These are phyloP conservation scores for Heliocybe sulcata DNA, from an alignment of 1,284 basidiomycete genomes.

Conservation along the genomic window DNA sequence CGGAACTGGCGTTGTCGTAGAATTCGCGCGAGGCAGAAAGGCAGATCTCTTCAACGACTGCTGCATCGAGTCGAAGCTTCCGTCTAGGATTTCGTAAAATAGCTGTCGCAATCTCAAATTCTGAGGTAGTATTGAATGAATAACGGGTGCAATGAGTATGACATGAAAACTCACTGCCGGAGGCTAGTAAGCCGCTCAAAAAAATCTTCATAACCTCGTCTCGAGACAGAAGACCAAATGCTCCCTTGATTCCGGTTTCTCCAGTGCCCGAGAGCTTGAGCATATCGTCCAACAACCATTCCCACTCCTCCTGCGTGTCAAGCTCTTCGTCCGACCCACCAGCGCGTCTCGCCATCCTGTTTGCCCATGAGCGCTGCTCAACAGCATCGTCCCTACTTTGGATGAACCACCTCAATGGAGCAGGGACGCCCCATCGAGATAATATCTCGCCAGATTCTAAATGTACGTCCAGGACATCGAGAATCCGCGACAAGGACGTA, in stretches of 20 bases:
- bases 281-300: conserved; percentile 85
- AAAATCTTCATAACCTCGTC: conserved; percentile 77
- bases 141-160: background rate
- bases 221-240: conserved; percentile 69
- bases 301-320: conserved; percentile 71
- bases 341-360: conserved; percentile 74
- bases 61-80: conserved; percentile 42
- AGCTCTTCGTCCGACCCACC: conserved; percentile 49
- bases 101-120: conserved; percentile 69
- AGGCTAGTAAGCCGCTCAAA: conserved; percentile 76
- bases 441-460: conserved; percentile 91
- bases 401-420: conserved; percentile 79
- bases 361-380: conserved; percentile 83
- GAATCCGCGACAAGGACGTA: conserved; percentile 66
- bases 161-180: conserved; percentile 65
- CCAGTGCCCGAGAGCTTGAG: conserved; percentile 65
- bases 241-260: conserved; percentile 57
- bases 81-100: conserved; percentile 51
- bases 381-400: conserved; percentile 59
- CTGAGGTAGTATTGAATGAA: conserved; percentile 32
- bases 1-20: conserved; percentile 88
- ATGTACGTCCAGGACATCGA: conserved; percentile 90
- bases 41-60: conserved; percentile 69
- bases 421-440: conserved; percentile 77
- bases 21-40: conserved; percentile 78